These are phyloP conservation scores for Solanum tarapatanum DNA, from an alignment of 257 asterid genomes.

Conservation along the genomic window DNA sequence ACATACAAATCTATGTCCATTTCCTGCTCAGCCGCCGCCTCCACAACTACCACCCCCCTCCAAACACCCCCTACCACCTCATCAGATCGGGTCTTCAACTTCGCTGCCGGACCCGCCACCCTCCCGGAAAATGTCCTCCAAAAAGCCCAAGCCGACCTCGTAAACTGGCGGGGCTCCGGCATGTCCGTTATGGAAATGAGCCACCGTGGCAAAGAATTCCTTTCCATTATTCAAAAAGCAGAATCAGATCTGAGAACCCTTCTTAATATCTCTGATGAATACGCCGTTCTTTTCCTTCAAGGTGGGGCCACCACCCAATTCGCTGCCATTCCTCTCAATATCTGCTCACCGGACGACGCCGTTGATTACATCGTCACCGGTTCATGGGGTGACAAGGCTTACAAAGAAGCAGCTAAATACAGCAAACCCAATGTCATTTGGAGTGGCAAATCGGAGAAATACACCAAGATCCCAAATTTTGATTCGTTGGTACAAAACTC, in stretches of 20 bases:
- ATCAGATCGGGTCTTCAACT: conserved; percentile 78
- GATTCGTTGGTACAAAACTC: conserved; percentile 45
- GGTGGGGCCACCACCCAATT: conserved; percentile 99
- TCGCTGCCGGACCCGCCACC: conserved; percentile 94
- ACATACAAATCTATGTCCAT: conserved; percentile 22
- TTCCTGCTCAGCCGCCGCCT: conserved; percentile 26
- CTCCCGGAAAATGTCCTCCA: conserved; percentile 83
- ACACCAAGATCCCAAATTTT: conserved; percentile 61
- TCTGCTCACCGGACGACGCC: conserved; percentile 42
- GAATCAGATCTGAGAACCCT: conserved; percentile 80
- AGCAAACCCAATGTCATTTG: conserved; percentile 61
- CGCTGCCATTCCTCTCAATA: conserved; percentile 74
- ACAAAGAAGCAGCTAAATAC: conserved; percentile 58
- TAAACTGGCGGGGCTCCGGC: conserved; percentile 76
- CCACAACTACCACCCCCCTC: conserved; percentile 23
- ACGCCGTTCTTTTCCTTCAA: conserved; percentile 85
- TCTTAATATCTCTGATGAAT: conserved; percentile 40
- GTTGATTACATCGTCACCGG: conserved; percentile 84
- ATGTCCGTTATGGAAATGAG: conserved; percentile 99
- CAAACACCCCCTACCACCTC: conserved; percentile 34
- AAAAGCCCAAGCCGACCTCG: conserved; percentile 78
- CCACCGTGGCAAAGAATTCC: conserved; percentile 90
- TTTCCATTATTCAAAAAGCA: conserved; percentile 77
- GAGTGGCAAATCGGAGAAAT: conserved; percentile 81
- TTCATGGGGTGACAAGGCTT: conserved; percentile 96